These are phyloP conservation scores for Suillus clintonianus DNA, from an alignment of 768 basidiomycete species.

Conservation along the genomic window DNA sequence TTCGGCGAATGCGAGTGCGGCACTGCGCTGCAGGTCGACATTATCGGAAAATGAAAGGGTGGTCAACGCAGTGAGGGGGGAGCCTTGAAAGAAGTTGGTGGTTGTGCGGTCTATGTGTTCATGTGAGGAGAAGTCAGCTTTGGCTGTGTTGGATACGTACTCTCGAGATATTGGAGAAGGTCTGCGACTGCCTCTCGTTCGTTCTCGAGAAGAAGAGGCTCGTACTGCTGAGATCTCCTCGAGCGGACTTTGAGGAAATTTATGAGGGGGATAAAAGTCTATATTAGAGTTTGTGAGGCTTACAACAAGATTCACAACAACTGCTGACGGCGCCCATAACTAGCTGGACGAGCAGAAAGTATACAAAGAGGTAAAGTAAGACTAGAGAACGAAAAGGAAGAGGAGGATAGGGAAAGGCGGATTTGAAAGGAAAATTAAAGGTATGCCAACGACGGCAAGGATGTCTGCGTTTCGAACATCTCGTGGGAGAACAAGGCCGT, in stretches of 20 bases:
- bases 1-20: conserved; percentile 97
- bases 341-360: conserved; percentile 7
- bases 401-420: conserved; percentile 7
- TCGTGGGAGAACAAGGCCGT: conserved; percentile 32
- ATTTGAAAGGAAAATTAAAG: conserved; percentile 14
- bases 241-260: conserved; percentile 60
- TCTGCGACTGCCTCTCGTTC: conserved; percentile 99
- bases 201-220: conserved; percentile 84
- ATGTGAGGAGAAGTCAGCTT: conserved; percentile 4
- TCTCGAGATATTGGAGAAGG: conserved; percentile 95
- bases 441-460: conserved; percentile 7
- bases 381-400: neutral
- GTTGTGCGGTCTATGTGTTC: conserved; percentile 82
- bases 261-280: conserved; percentile 13
- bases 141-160: conserved; percentile 46
- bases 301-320: conserved; percentile 86
- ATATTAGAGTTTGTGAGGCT: conserved; percentile 30
- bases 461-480: neutral
- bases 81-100: conserved; percentile 97
- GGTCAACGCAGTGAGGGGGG: conserved; percentile 89
- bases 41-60: conserved; percentile 99
- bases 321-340: conserved; percentile 75
- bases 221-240: conserved; percentile 83
- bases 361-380: neutral
- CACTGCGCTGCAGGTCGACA: conserved; percentile 96